Conservation (phyloP, 371 early-diverging fungal species). For the Mortierella sp. region DNA sequence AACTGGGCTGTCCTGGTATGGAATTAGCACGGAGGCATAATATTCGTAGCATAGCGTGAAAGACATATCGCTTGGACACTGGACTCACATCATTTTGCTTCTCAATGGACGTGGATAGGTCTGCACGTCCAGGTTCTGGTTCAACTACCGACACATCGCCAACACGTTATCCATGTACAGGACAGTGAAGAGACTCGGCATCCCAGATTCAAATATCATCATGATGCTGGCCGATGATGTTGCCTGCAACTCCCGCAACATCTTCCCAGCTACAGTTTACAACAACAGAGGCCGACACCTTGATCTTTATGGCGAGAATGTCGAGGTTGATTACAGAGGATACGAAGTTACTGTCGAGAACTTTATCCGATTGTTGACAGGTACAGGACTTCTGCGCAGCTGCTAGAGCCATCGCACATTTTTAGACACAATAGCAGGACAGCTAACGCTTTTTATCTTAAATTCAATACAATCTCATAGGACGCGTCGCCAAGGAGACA, state of each 20-base stretch:
- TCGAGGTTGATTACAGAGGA: conserved; percentile 98
- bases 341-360: conserved; percentile 98
- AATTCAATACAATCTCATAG: conserved; percentile 33
- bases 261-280: conserved; percentile 92
- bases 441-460: background rate
- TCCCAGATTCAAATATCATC: conserved; percentile 97
- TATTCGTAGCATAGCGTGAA: conserved; percentile 24
- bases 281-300: conserved; percentile 86
- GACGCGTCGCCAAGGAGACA: conserved; percentile 81
- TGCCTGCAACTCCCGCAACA: conserved; percentile 96
- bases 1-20: conserved; percentile 96
- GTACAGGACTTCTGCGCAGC: conserved; percentile 52
- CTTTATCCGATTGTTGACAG: conserved; percentile 94
- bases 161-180: conserved; percentile 96
- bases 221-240: conserved; percentile 98
- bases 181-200: conserved; percentile 97
- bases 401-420: background rate
- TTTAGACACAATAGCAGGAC: no score
- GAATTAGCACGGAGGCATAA: background rate
- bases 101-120: conserved; percentile 68
- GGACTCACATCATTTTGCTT: background rate
- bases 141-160: conserved; percentile 96
- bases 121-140: conserved; percentile 98
- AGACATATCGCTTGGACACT: background rate
- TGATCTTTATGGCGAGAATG: conserved; percentile 94